Conservation (phyloP, 306 rosid genomes). For the Cicer cuneatum region DNA sequence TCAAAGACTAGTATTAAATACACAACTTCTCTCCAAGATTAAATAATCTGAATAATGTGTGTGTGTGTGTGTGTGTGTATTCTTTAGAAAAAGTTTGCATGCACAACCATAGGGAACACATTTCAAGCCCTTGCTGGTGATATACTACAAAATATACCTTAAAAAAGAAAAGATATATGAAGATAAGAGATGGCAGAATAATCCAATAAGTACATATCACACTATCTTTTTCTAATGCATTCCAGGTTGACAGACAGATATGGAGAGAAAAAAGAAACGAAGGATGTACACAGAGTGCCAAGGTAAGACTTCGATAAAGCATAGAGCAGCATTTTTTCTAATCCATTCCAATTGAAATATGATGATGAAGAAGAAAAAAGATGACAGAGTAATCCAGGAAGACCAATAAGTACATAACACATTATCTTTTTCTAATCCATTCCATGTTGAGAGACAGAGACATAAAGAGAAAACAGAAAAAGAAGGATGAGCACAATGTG, state of each 20-base stretch:
- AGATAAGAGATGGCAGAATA: constrained; percentile 4
- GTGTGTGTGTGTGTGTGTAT: background rate
- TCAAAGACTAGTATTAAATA: constrained; percentile 11
- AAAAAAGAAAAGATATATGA: constrained; percentile 19
- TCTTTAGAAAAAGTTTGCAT: background rate
- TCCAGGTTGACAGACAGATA: constrained; percentile 7
- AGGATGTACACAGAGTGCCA: background rate
- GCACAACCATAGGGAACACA: constrained; percentile 1
- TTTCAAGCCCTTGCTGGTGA: constrained; percentile 8
- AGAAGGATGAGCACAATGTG: background rate
- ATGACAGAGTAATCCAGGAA: constrained; percentile 8
- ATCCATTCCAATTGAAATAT: too few species aligned
- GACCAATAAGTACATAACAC: background rate
- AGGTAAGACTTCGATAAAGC: constrained; percentile 7
- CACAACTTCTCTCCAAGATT: background rate
- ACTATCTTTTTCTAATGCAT: constrained; percentile 3
- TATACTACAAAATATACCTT: constrained; percentile 1
- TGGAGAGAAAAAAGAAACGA: background rate
- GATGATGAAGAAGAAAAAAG: constrained; percentile 1
- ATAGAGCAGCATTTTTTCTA: background rate
- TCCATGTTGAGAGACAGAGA: constrained; percentile 2
- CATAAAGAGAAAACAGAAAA: background rate
- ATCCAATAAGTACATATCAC: background rate
- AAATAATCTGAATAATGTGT: background rate
- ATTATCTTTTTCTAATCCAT: constrained; percentile 3